phyloP scores from a whole-genome alignment of 2,329 filamentous ascomycete species.

The Ceratocystis alfenasii region DNA sequence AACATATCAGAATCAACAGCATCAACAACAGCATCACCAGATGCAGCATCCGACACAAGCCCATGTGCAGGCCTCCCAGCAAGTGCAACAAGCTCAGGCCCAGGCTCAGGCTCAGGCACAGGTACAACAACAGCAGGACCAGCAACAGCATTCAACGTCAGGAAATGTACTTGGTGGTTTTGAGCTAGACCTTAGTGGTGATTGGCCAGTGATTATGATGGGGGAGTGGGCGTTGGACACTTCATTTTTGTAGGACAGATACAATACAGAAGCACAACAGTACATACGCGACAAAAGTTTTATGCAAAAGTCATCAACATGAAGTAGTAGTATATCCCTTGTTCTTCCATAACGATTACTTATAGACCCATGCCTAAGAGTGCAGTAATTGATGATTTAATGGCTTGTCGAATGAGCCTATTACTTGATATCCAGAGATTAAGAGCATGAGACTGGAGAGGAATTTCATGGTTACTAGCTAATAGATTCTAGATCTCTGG shows the following conservation, averaged over 20 bases:
- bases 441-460: too few species aligned
- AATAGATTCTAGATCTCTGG: too few species aligned
- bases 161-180: constrained; percentile 6
- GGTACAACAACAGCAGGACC: not conserved
- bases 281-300: too few species aligned
- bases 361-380: too few species aligned
- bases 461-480: too few species aligned
- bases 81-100: not conserved
- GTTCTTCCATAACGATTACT: too few species aligned
- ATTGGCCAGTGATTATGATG: constrained; percentile 21
- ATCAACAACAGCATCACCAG: not conserved
- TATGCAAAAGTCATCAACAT: too few species aligned
- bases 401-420: too few species aligned
- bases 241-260: constrained; percentile 13
- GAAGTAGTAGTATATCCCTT: too few species aligned
- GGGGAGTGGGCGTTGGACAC: constrained; percentile 21
- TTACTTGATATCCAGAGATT: too few species aligned
- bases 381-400: too few species aligned
- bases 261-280: too few species aligned
- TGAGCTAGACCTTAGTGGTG: constrained; percentile 17
- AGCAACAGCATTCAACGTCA: not conserved
- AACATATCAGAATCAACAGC: not conserved
- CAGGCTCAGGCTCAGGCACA: not conserved
- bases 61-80: not conserved
- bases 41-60: not conserved